A percentile compares a stretch with the other conserved stretches of the same genome.
Evolutionary conservation across 2,329 filamentous ascomycete species (phyloP).

Genomic region (Neurospora sp.): DNA sequence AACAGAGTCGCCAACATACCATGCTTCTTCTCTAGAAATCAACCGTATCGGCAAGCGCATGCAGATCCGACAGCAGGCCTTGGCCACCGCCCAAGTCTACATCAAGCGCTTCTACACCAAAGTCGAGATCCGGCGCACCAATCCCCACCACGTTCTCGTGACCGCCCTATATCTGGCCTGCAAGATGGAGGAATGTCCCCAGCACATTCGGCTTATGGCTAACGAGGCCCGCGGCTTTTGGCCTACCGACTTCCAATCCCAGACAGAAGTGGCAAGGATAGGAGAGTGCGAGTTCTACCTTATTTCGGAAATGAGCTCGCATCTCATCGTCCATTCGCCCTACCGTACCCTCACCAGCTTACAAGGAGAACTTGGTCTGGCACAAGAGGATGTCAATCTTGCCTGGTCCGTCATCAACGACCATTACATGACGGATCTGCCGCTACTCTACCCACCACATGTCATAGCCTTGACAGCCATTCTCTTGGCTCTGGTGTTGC

Average conservation of each 20-base stretch:
- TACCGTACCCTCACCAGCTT: conserved; percentile 72
- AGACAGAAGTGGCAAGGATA: conserved; percentile 66
- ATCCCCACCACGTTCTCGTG: conserved; percentile 86
- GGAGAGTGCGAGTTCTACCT: conserved; percentile 91
- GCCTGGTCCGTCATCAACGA: conserved; percentile 85
- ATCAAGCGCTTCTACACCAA: conserved; percentile 88
- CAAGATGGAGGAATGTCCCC: conserved; percentile 96
- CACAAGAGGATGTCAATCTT: conserved; percentile 67
- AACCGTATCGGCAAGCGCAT: conserved; percentile 76
- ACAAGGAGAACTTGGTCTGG: conserved; percentile 58
- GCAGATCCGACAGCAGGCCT: conserved; percentile 76
- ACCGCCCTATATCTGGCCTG: conserved; percentile 91
- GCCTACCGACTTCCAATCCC: conserved; percentile 63
- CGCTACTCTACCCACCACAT: conserved; percentile 76
- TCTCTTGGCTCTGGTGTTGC: conserved; percentile 72
- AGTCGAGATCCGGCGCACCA: conserved; percentile 84
- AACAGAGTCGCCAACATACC: conserved; percentile 1
- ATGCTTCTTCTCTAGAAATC: conserved; percentile 47
- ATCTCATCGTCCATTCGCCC: conserved; percentile 83
- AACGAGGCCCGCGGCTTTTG: conserved; percentile 78
- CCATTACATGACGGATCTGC: conserved; percentile 86
- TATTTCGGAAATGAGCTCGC: conserved; percentile 83
- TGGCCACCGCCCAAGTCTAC: conserved; percentile 92
- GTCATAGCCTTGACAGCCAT: conserved; percentile 80
- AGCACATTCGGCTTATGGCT: conserved; percentile 87